Conservation (phyloP, 2,329 filamentous ascomycete genomes). For the Clonostachys chloroleuca region DNA sequence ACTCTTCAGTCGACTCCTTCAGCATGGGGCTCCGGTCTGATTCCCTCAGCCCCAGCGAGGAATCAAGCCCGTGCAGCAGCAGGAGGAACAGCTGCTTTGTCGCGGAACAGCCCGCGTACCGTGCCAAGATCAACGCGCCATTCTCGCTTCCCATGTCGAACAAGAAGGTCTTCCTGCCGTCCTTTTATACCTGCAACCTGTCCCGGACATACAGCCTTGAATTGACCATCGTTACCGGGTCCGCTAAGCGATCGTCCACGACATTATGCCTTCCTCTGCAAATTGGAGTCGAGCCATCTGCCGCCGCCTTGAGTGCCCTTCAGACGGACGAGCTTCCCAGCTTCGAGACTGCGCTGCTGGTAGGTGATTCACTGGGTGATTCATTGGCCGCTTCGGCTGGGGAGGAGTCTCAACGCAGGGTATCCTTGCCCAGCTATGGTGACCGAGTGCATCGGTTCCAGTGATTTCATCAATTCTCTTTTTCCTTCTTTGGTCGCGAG, state of each 20-base stretch:
- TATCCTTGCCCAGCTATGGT: too few species aligned
- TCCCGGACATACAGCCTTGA: constrained; percentile 49
- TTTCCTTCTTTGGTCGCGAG: too few species aligned
- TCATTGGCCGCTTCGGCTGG: too few species aligned
- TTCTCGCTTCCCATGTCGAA: constrained; percentile 39
- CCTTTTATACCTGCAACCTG: constrained; percentile 53
- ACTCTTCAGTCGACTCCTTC: too few species aligned
- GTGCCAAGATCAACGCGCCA: constrained; percentile 38
- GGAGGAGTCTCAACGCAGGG: too few species aligned
- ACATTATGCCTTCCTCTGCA: constrained; percentile 45
- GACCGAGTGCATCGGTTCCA: too few species aligned
- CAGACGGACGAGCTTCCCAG: constrained; percentile 33
- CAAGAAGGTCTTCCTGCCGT: constrained; percentile 48
- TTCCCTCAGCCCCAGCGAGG: not conserved
- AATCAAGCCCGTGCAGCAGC: not conserved
- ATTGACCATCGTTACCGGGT: constrained; percentile 36
- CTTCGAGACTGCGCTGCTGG: constrained; percentile 36
- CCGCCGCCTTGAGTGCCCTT: too few species aligned
- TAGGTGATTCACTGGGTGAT: too few species aligned
- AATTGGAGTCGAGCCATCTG: constrained; percentile 34
- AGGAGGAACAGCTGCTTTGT: constrained; percentile 10
- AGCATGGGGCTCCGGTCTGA: too few species aligned
- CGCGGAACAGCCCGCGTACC: constrained; percentile 23
- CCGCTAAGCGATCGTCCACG: constrained; percentile 33
- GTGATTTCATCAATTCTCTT: too few species aligned